These are phyloP conservation scores for Calamus simplicifolius DNA, from an alignment of 176 grass and related monocot genomes.

Conservation along the genomic window DNA sequence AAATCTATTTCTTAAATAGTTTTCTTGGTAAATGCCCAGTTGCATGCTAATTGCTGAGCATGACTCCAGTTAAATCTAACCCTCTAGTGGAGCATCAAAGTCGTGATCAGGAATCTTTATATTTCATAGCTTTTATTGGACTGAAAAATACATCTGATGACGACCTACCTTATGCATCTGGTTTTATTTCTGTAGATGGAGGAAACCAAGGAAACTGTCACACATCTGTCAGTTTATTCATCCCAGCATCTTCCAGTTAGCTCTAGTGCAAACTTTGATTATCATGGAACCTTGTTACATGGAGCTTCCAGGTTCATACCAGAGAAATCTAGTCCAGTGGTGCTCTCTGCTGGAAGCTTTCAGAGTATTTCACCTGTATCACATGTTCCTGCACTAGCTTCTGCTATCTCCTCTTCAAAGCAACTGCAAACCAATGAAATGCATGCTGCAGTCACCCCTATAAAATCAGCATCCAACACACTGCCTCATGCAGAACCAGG, in stretches of 20 bases:
- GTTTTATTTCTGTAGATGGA: conserved; percentile 63
- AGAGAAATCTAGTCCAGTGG: conserved; percentile 9
- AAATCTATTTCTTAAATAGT: too few relatives aligned
- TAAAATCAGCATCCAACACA: conserved; percentile 28
- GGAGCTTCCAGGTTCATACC: conserved; percentile 33
- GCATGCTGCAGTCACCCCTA: conserved; percentile 28
- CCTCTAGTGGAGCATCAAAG: too few relatives aligned
- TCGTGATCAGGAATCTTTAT: too few relatives aligned
- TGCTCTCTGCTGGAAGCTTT: conserved; percentile 25
- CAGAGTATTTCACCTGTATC: conserved; percentile 17
- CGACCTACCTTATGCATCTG: neutral
- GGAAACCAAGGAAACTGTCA: conserved; percentile 63
- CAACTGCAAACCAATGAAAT: conserved; percentile 33
- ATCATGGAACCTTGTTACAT: conserved; percentile 29
- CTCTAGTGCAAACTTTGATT: conserved; percentile 25
- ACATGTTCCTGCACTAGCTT: conserved; percentile 21
- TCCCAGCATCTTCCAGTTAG: conserved; percentile 28
- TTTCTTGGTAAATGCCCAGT: conserved; percentile 5
- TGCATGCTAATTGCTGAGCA: conserved; percentile 1
- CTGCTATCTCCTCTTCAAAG: conserved; percentile 35
- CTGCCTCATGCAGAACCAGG: conserved; percentile 27
- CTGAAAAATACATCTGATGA: too few relatives aligned
- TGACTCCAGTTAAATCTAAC: too few relatives aligned
- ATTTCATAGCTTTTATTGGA: too few relatives aligned
- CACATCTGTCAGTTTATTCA: conserved; percentile 35